These are phyloP conservation scores for Tulasnella sp. DNA, from an alignment of 768 basidiomycete genomes.

Conservation along the genomic window DNA sequence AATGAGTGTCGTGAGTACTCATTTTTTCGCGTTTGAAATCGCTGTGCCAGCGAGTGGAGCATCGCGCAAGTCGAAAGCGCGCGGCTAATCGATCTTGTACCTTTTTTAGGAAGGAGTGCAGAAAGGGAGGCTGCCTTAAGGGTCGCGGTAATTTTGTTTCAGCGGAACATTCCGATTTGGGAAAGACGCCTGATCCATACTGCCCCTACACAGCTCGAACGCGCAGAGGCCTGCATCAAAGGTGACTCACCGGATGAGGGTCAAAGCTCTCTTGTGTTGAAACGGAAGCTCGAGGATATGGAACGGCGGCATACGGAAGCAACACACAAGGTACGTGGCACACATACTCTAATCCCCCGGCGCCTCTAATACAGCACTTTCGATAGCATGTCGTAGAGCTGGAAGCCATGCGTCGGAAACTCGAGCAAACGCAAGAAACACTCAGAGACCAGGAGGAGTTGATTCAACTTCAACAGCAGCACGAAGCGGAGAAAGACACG, in stretches of 20 bases:
- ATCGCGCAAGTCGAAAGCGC: no score
- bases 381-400: not conserved
- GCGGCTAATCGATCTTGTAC: not conserved
- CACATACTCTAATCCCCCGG: no score
- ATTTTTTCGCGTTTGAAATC: no score
- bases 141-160: not conserved
- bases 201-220: slow-evolving; percentile 10
- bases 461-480: not conserved
- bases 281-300: slow-evolving; percentile 13
- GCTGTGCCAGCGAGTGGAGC: not conserved
- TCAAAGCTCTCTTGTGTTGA: not conserved
- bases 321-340: slow-evolving; percentile 1
- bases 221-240: slow-evolving; percentile 5
- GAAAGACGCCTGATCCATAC: not conserved
- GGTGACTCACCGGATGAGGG: slow-evolving; percentile 1
- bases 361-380: not conserved
- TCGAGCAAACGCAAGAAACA: not conserved
- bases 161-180: not conserved
- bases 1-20: not conserved
- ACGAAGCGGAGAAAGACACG: not conserved
- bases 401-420: not conserved
- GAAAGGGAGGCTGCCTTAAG: slow-evolving; percentile 1
- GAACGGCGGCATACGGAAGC: slow-evolving; percentile 9
- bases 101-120: not conserved
- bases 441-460: not conserved